Evolutionary conservation across 352 stramenopile species (phyloP).

Genomic region (Phytopythium aichiense): DNA sequence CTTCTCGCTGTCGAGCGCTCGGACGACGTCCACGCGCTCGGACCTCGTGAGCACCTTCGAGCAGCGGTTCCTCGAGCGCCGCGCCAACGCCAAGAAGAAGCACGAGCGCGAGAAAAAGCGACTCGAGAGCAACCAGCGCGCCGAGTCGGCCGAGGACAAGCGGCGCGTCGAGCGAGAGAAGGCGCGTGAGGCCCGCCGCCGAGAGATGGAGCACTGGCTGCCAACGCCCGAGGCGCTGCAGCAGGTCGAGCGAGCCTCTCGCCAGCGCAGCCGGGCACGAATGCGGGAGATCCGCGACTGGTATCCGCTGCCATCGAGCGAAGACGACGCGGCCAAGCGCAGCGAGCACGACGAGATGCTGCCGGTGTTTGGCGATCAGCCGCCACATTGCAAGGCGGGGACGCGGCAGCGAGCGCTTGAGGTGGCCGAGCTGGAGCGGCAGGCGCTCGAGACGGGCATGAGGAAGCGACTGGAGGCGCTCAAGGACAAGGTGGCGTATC

Average conservation of each 20-base stretch:
- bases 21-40: slow-evolving; percentile 33
- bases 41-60: slow-evolving; percentile 54
- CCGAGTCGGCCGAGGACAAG: slow-evolving; percentile 41
- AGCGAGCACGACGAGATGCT: slow-evolving; percentile 26
- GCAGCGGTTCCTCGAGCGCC: slow-evolving; percentile 50
- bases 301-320: slow-evolving; percentile 26
- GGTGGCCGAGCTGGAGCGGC: slow-evolving; percentile 15
- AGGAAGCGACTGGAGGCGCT: slow-evolving; percentile 11
- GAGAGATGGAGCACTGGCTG: slow-evolving; percentile 59
- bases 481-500: slow-evolving; percentile 27
- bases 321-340: neutral
- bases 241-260: slow-evolving; percentile 24
- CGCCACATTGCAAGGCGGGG: neutral
- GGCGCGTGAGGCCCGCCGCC: slow-evolving; percentile 34
- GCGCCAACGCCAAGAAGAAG: slow-evolving; percentile 50
- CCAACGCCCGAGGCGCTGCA: slow-evolving; percentile 26
- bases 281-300: slow-evolving; percentile 46
- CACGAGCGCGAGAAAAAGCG: slow-evolving; percentile 41
- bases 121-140: slow-evolving; percentile 31
- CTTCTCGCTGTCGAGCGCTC: slow-evolving; percentile 34
- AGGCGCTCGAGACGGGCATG: slow-evolving; percentile 11
- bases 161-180: slow-evolving; percentile 44
- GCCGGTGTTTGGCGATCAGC: slow-evolving; percentile 28
- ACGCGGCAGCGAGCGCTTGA: slow-evolving; percentile 6
- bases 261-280: slow-evolving; percentile 34